Conservation (phyloP, 2,329 filamentous ascomycete genomes). For the Leptographium wingfieldii region DNA sequence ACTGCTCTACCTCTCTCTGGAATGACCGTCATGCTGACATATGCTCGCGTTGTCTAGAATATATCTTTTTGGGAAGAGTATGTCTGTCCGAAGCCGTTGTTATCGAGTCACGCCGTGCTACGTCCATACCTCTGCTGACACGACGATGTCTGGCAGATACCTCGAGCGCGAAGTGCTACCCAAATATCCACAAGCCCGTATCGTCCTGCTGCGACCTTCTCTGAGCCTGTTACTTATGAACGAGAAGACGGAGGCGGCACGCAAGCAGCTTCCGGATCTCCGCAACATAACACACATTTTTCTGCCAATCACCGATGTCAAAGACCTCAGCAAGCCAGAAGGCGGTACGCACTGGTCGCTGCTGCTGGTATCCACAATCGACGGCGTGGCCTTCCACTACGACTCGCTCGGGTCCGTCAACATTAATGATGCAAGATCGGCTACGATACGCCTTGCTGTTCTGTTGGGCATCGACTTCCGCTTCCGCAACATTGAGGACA, state of each 20-base stretch:
- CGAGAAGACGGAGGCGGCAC: slow-evolving; percentile 26
- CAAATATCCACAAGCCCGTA: slow-evolving; percentile 69
- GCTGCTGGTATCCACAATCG: slow-evolving; percentile 75
- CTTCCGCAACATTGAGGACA: slow-evolving; percentile 74
- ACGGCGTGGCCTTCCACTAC: slow-evolving; percentile 92
- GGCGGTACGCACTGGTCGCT: slow-evolving; percentile 92
- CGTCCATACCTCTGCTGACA: neutral
- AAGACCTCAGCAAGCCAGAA: slow-evolving; percentile 64
- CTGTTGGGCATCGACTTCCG: slow-evolving; percentile 55
- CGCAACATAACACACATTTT: slow-evolving; percentile 78
- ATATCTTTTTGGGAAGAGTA: slow-evolving; percentile 98
- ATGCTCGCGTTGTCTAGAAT: slow-evolving; percentile 40
- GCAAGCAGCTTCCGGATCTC: slow-evolving; percentile 57
- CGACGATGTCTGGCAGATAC: slow-evolving; percentile 36
- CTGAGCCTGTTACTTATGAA: slow-evolving; percentile 89
- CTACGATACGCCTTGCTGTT: slow-evolving; percentile 54
- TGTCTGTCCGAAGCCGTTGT: slow-evolving; percentile 9
- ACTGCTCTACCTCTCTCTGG: neutral
- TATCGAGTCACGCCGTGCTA: neutral
- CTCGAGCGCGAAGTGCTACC: slow-evolving; percentile 80
- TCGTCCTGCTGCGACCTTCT: slow-evolving; percentile 79
- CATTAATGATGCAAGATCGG: slow-evolving; percentile 55
- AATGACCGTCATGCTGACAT: neutral
- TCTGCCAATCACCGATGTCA: slow-evolving; percentile 84
- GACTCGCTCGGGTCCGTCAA: slow-evolving; percentile 74